Percentiles rank a stretch among this genome's conserved stretches.
Evolutionary conservation across 1,284 basidiomycete species (phyloP).

Genomic region (Trametes hirsuta): DNA sequence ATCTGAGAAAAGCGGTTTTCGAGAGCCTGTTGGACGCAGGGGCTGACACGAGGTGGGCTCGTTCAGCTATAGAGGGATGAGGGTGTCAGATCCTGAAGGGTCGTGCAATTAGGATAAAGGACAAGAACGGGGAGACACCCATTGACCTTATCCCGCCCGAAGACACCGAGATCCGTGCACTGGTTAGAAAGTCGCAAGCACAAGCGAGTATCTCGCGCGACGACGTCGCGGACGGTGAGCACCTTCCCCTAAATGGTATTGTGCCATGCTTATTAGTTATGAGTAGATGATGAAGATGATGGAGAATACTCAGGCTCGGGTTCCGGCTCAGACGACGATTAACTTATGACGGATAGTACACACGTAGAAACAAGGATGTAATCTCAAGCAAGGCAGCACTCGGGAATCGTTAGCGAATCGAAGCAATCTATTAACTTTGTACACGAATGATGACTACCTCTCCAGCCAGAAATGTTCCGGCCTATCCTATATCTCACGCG

Average conservation of each 20-base stretch:
- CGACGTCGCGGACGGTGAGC: slow-evolving; percentile 46
- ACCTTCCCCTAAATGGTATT: background rate
- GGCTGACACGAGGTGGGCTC: slow-evolving; percentile 68
- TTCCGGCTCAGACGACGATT: slow-evolving; percentile 36
- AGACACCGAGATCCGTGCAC: slow-evolving; percentile 46
- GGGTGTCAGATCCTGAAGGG: background rate
- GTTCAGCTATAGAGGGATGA: background rate
- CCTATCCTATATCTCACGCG: slow-evolving; percentile 1
- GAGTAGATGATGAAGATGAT: slow-evolving; percentile 40
- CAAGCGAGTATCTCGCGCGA: slow-evolving; percentile 41
- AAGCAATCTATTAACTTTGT: slow-evolving; percentile 18
- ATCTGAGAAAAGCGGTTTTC: slow-evolving; percentile 57
- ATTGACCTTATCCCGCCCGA: slow-evolving; percentile 59
- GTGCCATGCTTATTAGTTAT: background rate
- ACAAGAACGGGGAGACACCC: slow-evolving; percentile 67
- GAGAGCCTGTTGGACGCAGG: slow-evolving; percentile 77
- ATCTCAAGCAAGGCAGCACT: background rate
- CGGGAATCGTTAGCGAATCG: background rate
- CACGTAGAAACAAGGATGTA: background rate
- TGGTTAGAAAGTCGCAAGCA: slow-evolving; percentile 57
- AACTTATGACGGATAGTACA: slow-evolving; percentile 14
- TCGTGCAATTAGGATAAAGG: slow-evolving; percentile 58
- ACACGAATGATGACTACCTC: slow-evolving; percentile 12
- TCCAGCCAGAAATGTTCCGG: background rate
- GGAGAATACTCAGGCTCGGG: slow-evolving; percentile 39